These are phyloP conservation scores for Ochetophila trinervis DNA, from an alignment of 306 rosid genomes.

Conservation along the genomic window DNA sequence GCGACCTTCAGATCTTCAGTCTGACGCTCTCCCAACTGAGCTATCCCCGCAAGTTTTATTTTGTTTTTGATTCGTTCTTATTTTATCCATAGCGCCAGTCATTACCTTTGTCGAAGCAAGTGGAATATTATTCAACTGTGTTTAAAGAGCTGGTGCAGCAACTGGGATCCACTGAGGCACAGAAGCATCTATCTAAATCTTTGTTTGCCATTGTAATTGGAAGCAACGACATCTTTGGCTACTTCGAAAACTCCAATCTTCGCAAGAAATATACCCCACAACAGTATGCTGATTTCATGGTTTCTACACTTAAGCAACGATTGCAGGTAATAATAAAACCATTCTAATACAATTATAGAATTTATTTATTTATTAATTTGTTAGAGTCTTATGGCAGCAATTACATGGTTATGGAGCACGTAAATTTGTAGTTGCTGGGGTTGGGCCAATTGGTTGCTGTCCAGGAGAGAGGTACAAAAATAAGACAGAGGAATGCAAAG, in stretches of 20 bases:
- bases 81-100: conserved; percentile 33
- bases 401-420: conserved; percentile 48
- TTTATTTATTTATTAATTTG: too few relatives aligned
- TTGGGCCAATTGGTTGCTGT: conserved; percentile 62
- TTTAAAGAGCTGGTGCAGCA: conserved; percentile 29
- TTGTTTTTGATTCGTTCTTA: neutral
- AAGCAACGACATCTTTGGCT: conserved; percentile 69
- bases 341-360: too few relatives aligned
- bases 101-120: conserved; percentile 48
- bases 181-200: conserved; percentile 51
- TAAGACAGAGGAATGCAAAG: conserved; percentile 34
- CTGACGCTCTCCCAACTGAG: conserved; percentile 35
- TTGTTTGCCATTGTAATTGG: conserved; percentile 62
- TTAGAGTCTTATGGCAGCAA: conserved; percentile 32
- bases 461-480: conserved; percentile 40
- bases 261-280: conserved; percentile 38
- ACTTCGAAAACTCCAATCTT: conserved; percentile 37
- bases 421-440: conserved; percentile 47
- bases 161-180: conserved; percentile 33
- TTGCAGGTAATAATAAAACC: conserved; percentile 44
- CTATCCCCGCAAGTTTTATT: conserved; percentile 18
- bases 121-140: conserved; percentile 41
- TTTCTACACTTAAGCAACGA: conserved; percentile 41
- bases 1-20: conserved; percentile 37
- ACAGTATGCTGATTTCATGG: conserved; percentile 50